A percentile compares a stretch with the other conserved stretches of the same genome.
Evolutionary conservation across 2,329 filamentous ascomycete genomes (phyloP).

Genomic region (Pseudogymnoascus sp.): DNA sequence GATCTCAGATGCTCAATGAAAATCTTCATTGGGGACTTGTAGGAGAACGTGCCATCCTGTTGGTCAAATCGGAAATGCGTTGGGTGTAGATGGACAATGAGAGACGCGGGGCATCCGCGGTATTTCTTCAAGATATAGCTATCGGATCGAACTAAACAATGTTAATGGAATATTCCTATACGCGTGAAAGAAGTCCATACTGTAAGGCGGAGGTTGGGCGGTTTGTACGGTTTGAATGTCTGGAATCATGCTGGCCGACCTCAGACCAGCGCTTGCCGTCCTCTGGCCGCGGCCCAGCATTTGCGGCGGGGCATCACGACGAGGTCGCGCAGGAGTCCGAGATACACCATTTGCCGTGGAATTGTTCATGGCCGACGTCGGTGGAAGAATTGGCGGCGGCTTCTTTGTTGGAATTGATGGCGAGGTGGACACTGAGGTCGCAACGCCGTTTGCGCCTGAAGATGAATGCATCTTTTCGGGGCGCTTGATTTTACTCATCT

Average conservation of each 20-base stretch:
- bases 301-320: constrained; percentile 45
- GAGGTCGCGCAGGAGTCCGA: constrained; percentile 47
- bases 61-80: constrained; percentile 88
- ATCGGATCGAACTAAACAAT: constrained; percentile 55
- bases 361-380: constrained; percentile 40
- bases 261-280: constrained; percentile 39
- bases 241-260: constrained; percentile 39
- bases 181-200: constrained; percentile 31
- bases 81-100: constrained; percentile 76
- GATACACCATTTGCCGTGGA: constrained; percentile 29
- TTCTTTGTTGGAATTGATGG: constrained; percentile 45
- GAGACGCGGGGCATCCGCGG: constrained; percentile 62
- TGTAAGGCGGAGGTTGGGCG: constrained; percentile 43
- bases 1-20: constrained; percentile 65
- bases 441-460: constrained; percentile 6
- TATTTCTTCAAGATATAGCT: constrained; percentile 78
- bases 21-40: constrained; percentile 83
- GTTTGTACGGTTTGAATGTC: constrained; percentile 33
- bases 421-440: constrained; percentile 28
- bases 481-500: constrained; percentile 10
- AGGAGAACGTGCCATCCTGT: constrained; percentile 85
- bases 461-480: constrained; percentile 8
- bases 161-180: constrained; percentile 13
- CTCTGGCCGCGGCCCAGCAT: constrained; percentile 39
- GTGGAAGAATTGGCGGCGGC: constrained; percentile 44